Base-by-base conservation (phyloP, 306 rosid genomes). In the Prunus mira region DNA sequence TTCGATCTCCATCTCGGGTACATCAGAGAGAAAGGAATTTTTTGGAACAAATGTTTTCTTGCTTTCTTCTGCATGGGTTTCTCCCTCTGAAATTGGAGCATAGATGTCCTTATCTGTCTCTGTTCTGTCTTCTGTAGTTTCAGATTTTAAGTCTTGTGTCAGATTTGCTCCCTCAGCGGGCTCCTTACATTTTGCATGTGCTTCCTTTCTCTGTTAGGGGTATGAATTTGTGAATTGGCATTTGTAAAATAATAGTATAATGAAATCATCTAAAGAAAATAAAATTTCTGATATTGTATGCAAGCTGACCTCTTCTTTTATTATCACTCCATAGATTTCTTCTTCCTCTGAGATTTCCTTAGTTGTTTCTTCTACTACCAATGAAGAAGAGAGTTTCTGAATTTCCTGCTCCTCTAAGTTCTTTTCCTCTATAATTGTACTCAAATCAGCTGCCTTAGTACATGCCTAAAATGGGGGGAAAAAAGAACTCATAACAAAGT, bases 281-380 rank as follows among this genome's bases (percentile, higher is more conserved):
- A 57, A 18, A 6, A 56, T 63, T 72, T 50, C 6, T 49, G 27
- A 70, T 63, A 58, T 73, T 9, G 20, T 72, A 3, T 38, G 34
- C 25, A 19, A 60, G 54, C 76, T 69, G 47, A 80, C 81, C 81
- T 79, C 76, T 61, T 83, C 34, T 62, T 77, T 65, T 28, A 62
- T 43, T 13, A 34, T 60, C n/a, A 32, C 14, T 41, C 3, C 62
- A 17, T 54, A 45, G 38, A 66, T 73, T 49, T 72, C 46, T 11
- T 51, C 79, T 65, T 72, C 85, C 65, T 64, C 74, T 62, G 64
- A 32, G 77, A 68, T 54, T 66, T 55, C 79, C 64, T 66, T 65
- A 10, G 27, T 27, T 56, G 14, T 45, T 56, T 79, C 76, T 64
- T 64, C 71, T 76, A 10, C 71, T 63, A 56, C 14, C 5, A 61